Conservation (phyloP, 2,329 filamentous ascomycete genomes). For the Bipolaris oryzae region DNA sequence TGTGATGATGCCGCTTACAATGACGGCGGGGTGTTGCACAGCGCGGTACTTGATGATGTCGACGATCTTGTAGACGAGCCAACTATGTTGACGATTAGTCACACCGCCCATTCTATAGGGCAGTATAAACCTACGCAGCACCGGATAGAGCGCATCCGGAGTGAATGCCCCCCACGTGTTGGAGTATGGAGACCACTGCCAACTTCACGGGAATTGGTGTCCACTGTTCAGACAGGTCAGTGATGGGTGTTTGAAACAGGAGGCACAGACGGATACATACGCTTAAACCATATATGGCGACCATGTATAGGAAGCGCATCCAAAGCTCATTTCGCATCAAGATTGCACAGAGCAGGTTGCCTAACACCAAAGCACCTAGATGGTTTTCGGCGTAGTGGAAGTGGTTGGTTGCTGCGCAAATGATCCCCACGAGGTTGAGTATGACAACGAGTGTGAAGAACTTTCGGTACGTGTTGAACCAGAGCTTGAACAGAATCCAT, state of each 20-base stretch:
- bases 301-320: slow-evolving; percentile 41
- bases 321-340: slow-evolving; percentile 44
- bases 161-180: slow-evolving; percentile 45
- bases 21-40: slow-evolving; percentile 40
- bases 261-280: slow-evolving; percentile 20
- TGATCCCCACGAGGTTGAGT: slow-evolving; percentile 40
- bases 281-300: slow-evolving; percentile 40
- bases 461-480: slow-evolving; percentile 47
- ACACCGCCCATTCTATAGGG: neutral
- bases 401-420: slow-evolving; percentile 34
- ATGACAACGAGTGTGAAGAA: slow-evolving; percentile 43
- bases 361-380: slow-evolving; percentile 41
- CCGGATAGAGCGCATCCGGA: slow-evolving; percentile 46
- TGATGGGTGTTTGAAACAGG: neutral
- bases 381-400: slow-evolving; percentile 44
- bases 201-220: slow-evolving; percentile 39
- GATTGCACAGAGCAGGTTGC: slow-evolving; percentile 41
- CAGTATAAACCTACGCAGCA: slow-evolving; percentile 31
- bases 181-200: slow-evolving; percentile 40
- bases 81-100: slow-evolving; percentile 28
- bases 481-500: slow-evolving; percentile 41
- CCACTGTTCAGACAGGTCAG: slow-evolving; percentile 32
- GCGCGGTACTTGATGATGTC: slow-evolving; percentile 44
- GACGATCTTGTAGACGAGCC: slow-evolving; percentile 44
- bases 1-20: slow-evolving; percentile 42